Conservation (phyloP, 345 rosid genomes). For the Salix koriyanagi region DNA sequence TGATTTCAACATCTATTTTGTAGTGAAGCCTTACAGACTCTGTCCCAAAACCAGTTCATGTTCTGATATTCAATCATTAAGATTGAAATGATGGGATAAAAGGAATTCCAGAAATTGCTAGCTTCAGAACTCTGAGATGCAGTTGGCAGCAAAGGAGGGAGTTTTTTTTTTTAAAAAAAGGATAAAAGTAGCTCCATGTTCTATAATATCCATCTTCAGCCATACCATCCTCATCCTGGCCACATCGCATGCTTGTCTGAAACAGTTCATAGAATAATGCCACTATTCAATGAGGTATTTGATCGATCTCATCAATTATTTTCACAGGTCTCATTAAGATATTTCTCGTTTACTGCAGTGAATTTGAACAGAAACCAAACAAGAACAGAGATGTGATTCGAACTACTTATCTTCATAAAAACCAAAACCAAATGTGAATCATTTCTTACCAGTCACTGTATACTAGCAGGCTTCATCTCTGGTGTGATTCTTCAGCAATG, state of each 20-base stretch:
- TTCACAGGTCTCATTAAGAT: not conserved
- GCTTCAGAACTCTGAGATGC: not conserved
- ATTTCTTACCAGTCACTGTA: not conserved
- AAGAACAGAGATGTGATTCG: not conserved
- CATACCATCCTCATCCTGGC: not conserved
- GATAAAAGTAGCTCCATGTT: too few species aligned
- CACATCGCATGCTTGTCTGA: not conserved
- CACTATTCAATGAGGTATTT: not conserved
- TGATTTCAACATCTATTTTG: too few species aligned
- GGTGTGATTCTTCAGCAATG: not conserved
- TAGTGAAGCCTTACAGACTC: not conserved
- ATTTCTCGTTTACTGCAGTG: not conserved
- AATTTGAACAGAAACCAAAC: not conserved
- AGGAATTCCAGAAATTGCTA: not conserved
- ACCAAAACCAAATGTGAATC: not conserved
- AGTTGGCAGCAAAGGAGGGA: not conserved
- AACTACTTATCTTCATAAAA: not conserved
- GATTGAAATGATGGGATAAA: not conserved
- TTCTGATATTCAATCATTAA: not conserved
- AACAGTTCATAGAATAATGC: not conserved
- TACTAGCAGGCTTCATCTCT: not conserved
- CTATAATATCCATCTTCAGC: not conserved
- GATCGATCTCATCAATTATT: not conserved
- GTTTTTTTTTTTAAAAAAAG: too few species aligned
- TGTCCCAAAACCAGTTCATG: not conserved